Evolutionary conservation across 2,329 filamentous ascomycete species (phyloP).

Genomic region (Tolypocladium amazonense): DNA sequence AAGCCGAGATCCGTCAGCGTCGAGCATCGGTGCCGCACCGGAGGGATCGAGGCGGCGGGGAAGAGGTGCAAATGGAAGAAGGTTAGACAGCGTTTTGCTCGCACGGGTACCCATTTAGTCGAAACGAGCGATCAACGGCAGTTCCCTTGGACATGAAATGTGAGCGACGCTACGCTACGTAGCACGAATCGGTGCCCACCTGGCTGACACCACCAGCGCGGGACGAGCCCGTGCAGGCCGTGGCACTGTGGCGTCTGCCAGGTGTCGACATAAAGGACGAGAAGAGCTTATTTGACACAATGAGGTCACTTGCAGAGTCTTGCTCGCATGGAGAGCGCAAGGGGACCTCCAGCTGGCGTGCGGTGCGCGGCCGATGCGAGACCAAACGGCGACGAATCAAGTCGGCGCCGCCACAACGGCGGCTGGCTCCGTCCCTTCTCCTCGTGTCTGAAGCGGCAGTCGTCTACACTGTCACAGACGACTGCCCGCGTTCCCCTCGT

Average conservation of each 20-base stretch:
- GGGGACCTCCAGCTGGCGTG: too few relatives aligned
- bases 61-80: not conserved
- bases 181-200: too few relatives aligned
- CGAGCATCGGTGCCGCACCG: not conserved
- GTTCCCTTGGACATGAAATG: too few relatives aligned
- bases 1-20: not conserved
- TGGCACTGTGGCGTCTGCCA: not conserved
- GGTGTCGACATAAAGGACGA: too few relatives aligned
- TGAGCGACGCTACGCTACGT: too few relatives aligned
- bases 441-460: not conserved
- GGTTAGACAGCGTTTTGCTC: not conserved
- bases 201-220: not conserved
- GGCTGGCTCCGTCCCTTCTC: not conserved
- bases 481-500: not conserved
- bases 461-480: too few relatives aligned
- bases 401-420: not conserved
- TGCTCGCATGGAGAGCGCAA: not conserved
- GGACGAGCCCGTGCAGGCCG: not conserved
- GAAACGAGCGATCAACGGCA: not conserved
- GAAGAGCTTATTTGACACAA: not conserved
- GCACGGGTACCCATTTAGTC: not conserved
- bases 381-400: not conserved
- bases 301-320: too few relatives aligned
- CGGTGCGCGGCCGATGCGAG: not conserved
- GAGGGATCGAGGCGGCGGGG: not conserved